phyloP scores from a whole-genome alignment of 1,139 yeast species.

The Geotrichum histeridarum region DNA sequence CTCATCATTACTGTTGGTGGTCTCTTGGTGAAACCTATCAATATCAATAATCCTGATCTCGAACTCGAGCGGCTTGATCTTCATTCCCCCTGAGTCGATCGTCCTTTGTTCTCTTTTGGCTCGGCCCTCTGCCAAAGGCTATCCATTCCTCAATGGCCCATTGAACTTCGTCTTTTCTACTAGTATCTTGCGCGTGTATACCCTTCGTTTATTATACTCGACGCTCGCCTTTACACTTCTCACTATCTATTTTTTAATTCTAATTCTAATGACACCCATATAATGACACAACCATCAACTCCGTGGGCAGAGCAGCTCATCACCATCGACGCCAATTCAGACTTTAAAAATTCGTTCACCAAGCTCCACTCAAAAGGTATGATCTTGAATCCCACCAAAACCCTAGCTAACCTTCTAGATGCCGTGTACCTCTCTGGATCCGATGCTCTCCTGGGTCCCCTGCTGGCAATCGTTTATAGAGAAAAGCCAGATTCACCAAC shows the following conservation, averaged over 20 bases:
- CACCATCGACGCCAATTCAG: conserved; percentile 9
- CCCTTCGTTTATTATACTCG: conserved; percentile 9
- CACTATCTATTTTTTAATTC: not conserved
- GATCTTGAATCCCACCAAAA: not conserved
- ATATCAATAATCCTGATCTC: too few species aligned
- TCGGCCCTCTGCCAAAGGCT: not conserved
- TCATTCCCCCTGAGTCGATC: not conserved
- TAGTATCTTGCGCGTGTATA: not conserved
- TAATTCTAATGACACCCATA: not conserved
- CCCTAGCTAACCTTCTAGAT: conserved; percentile 22
- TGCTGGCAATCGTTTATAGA: conserved; percentile 35
- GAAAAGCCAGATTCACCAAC: conserved; percentile 18
- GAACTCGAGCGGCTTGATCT: not conserved
- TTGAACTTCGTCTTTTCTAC: not conserved
- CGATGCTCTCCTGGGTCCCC: conserved; percentile 36
- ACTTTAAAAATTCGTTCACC: conserved; percentile 13
- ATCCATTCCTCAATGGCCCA: not conserved
- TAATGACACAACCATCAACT: conserved; percentile 1
- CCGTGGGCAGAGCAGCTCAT: conserved; percentile 14
- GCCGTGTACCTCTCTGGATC: conserved; percentile 39
- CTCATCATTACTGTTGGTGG: too few species aligned
- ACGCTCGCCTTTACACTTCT: not conserved
- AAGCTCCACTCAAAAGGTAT: conserved; percentile 11
- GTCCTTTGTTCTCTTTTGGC: not conserved
- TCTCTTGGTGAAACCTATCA: too few species aligned